Base-by-base conservation (phyloP, 1,284 basidiomycete species). In the Malassezia nana region DNA sequence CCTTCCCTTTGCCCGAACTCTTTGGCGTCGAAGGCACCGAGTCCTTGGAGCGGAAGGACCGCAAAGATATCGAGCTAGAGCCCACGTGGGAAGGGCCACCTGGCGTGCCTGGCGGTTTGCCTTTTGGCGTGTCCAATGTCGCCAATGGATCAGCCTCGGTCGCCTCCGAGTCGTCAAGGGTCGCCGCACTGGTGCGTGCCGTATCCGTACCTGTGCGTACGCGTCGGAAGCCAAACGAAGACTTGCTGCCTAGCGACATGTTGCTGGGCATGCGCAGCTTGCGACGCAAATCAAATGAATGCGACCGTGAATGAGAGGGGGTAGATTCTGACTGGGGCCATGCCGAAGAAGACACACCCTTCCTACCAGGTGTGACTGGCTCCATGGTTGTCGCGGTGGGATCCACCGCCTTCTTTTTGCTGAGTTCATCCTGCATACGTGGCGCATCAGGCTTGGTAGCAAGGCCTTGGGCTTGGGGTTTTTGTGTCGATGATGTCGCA, bases 201-300 rank as follows among this genome's bases (percentile, higher is more conserved):
- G 43, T 29, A 24, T 45, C 43, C 6, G 28, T 32, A 16, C 43
- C 30, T 9, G 28, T 45, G 43, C 28, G 28, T 1, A 32, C 26
- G 31, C 52, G 44, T 15, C 51, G 33, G 20, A 52, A 52, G n/a
- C 45, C 22, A n/a, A 50, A 55, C 25, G 24, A 24, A 3, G 38
- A 46, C 38, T 54, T 54, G 30, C 26, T 46, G 26, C 26, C 26
- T 15, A 55, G 26, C 6, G 47, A 50, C 25, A 33, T 22, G 24
- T 18, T 26, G 24, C 53, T 55, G 9, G 53, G 53, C 53, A 50
- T 50, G n/a, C 53, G 53, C 30, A 55, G 35, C 13, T 47, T 48
- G 10, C 48, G 46, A 16, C 53, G 46, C 15, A 50, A 12, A 25
- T 55, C 47, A 12, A 43, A 25, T 2, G 53, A 50, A 16, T 52